Percentiles rank a stretch among this genome's conserved stretches.
These are phyloP conservation scores for Limnomonas spitsbergensis DNA, from an alignment of 139 green algal genomes.

Conservation along the genomic window DNA sequence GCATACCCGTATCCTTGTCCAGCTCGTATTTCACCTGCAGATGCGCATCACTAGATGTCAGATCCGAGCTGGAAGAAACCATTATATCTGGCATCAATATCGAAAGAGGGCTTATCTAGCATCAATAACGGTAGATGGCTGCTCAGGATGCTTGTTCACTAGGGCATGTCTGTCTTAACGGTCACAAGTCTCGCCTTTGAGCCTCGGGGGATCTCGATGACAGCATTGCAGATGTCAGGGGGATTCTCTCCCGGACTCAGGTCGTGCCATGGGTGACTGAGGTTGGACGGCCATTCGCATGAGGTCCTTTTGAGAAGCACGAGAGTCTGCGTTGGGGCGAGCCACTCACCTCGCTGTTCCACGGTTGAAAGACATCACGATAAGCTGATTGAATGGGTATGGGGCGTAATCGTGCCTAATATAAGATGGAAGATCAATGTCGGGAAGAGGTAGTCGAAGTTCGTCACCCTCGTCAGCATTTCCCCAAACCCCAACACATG, in stretches of 20 bases:
- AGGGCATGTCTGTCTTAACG: no score
- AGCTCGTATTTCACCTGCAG: constrained; percentile 91
- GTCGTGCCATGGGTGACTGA: constrained; percentile 16
- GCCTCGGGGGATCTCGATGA: constrained; percentile 90
- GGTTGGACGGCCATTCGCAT: no score
- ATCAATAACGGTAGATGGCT: not conserved
- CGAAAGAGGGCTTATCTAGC: not conserved
- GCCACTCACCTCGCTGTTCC: not conserved
- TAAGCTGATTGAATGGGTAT: no score
- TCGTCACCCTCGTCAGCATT: no score
- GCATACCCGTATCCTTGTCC: constrained; percentile 80
- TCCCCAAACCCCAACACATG: no score
- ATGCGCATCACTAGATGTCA: not conserved
- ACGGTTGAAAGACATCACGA: constrained; percentile 2
- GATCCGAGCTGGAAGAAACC: not conserved
- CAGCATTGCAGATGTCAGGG: constrained; percentile 70
- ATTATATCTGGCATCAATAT: not conserved
- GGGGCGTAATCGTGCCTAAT: no score
- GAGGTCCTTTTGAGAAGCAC: not conserved
- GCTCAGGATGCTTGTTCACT: not conserved
- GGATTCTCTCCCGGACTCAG: constrained; percentile 35
- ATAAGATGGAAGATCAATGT: no score
- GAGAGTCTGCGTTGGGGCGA: not conserved
- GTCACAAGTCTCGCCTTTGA: constrained; percentile 49
- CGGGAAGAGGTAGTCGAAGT: no score